Evolutionary conservation across 2,329 filamentous ascomycete genomes (phyloP).

Genomic region (Pseudovirgaria hyperparasitica): DNA sequence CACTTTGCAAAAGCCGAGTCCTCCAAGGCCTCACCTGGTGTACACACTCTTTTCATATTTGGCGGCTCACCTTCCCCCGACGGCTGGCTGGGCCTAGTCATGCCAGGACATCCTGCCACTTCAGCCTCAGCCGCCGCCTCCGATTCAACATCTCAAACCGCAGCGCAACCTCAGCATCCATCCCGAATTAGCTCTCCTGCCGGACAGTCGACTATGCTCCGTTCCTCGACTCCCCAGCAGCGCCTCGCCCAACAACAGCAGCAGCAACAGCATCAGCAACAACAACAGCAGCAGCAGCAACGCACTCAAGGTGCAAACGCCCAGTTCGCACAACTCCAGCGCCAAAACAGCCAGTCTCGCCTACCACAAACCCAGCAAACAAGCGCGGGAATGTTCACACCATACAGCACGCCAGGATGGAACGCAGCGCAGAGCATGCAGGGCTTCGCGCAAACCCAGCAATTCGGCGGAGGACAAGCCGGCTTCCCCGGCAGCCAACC

Average conservation of each 20-base stretch:
- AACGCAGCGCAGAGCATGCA: constrained; percentile 17
- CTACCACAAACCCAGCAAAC: constrained; percentile 16
- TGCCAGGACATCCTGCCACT: constrained; percentile 11
- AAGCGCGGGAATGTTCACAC: constrained; percentile 5
- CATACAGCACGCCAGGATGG: constrained; percentile 11
- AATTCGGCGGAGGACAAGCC: constrained; percentile 15
- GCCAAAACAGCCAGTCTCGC: constrained; percentile 15
- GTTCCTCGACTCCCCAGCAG: constrained; percentile 8
- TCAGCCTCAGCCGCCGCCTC: too few relatives aligned
- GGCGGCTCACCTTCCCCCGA: constrained; percentile 21
- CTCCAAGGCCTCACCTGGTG: constrained; percentile 14
- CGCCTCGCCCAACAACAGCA: constrained; percentile 15
- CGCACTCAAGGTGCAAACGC: constrained; percentile 8
- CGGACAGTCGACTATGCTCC: not conserved
- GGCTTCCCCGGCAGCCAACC: constrained; percentile 15
- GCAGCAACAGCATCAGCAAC: constrained; percentile 12
- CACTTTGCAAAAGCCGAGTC: constrained; percentile 18
- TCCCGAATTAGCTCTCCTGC: not conserved
- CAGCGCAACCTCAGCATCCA: constrained; percentile 6
- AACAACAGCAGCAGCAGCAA: constrained; percentile 8
- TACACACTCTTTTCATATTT: constrained; percentile 28
- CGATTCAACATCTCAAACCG: constrained; percentile 9
- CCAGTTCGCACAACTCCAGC: constrained; percentile 16
- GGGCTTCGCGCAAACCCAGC: constrained; percentile 14
- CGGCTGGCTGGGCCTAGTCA: constrained; percentile 30